Percentiles rank a stretch among this genome's conserved stretches.
Evolutionary conservation across 768 basidiomycete species (phyloP).

Genomic region (Leccinum pellstonianum): DNA sequence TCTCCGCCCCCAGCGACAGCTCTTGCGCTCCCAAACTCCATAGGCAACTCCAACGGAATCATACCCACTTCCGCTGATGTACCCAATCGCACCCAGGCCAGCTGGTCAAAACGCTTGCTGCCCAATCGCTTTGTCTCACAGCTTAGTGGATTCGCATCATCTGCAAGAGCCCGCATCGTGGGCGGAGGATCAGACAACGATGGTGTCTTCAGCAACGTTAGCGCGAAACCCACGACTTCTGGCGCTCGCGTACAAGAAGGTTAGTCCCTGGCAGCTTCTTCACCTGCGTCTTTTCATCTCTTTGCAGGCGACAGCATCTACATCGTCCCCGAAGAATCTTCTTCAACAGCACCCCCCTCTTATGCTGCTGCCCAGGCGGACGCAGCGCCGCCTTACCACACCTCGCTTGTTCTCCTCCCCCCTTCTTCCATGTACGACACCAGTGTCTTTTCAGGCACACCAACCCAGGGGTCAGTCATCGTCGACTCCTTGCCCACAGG

Average conservation of each 20-base stretch:
- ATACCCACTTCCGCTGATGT: conserved; percentile 49
- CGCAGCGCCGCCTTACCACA: conserved; percentile 97
- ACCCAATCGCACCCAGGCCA: conserved; percentile 28
- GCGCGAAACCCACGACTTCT: conserved; percentile 68
- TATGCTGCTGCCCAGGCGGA: conserved; percentile 92
- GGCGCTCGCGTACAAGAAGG: conserved; percentile 63
- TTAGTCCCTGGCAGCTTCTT: conserved; percentile 4
- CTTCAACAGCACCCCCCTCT: conserved; percentile 85
- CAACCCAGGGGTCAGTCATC: conserved; percentile 67
- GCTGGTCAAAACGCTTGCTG: conserved; percentile 62
- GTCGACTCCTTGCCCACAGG: conserved; percentile 87
- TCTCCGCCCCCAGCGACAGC: conserved; percentile 70
- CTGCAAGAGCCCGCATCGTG: conserved; percentile 34
- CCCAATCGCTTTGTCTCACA: conserved; percentile 50
- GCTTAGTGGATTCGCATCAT: conserved; percentile 41
- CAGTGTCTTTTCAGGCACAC: conserved; percentile 45
- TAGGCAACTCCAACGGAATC: conserved; percentile 74
- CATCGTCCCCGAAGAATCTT: conserved; percentile 78
- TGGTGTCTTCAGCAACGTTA: conserved; percentile 95
- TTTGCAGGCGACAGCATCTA: conserved; percentile 66
- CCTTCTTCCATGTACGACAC: conserved; percentile 22
- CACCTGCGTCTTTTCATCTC: not conserved
- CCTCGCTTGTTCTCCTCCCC: conserved; percentile 94
- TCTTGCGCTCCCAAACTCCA: conserved; percentile 63
- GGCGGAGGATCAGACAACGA: conserved; percentile 77